Evolutionary conservation across 805 yeast genomes (phyloP), one percentile per base, ranked within the genome.

Genomic region (Metschnikowia cubensis): DNA sequence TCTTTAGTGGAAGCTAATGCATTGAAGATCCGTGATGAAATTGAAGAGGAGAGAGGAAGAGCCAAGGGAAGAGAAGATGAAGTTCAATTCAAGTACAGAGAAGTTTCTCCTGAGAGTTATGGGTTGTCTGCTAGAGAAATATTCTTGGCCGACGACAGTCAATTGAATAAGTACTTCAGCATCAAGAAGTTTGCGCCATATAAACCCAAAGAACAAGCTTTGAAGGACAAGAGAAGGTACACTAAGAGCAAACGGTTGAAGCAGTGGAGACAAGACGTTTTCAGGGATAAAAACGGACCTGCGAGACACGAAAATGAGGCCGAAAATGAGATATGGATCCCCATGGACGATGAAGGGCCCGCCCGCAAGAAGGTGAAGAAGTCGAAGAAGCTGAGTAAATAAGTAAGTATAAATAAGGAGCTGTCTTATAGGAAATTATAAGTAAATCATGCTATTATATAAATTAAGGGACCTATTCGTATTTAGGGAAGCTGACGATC

Each of bases 161-260:
- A 85, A 44, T 75, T 94, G 67, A 94, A 94, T 68, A 85, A 84
- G 50, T 90, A 77, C 61, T 84, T 90, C 50, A 94, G 97, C 20
- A 72, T 94, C 60, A 92, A 92, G 74, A 91, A 91, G 67, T 83
- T 94, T 57, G 97, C 98, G 0, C 92, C 98, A 29, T 94, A 88
- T 66, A 82, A 97, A 65, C 82, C 89, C 21, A 80, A 80, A 56
- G 95, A 87, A 51, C 75, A 77, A 55, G 76, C 83, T 55, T 69
- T 75, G 57, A 89, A 85, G 63, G 99, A 94, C 66, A 86, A 82
- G 68, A 79, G 95, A 64, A 88, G 89, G 71, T 86, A 80, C 50
- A 82, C 90, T 35, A 94, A 92, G 76, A 82, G 84, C 71, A 87
- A 80, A 68, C 79, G 94, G 59, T 69, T 94, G 52, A 80, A 85